phyloP scores from a whole-genome alignment of 179 eudicot genomes.

The Spergularia azorica region DNA sequence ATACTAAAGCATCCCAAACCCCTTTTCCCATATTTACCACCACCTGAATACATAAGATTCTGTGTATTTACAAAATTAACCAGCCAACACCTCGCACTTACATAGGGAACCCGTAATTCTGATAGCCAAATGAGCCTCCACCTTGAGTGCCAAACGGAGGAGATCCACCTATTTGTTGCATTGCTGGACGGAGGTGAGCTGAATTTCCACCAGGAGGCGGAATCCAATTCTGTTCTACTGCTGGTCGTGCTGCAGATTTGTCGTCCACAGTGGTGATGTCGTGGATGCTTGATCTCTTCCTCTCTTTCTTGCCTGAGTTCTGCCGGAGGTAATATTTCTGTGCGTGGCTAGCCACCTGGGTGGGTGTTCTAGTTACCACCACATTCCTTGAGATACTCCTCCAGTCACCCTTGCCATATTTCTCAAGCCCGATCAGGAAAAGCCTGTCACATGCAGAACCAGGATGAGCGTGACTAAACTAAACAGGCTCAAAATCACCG shows the following conservation, averaged over 20 bases:
- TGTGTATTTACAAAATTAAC: conserved; percentile 31
- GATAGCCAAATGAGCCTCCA: conserved; percentile 48
- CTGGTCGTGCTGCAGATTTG: conserved; percentile 39
- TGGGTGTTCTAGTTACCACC: conserved; percentile 85
- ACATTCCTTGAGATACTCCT: conserved; percentile 87
- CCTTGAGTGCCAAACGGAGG: conserved; percentile 35
- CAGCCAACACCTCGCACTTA: conserved; percentile 23
- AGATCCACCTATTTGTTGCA: conserved; percentile 23
- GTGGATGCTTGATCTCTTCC: conserved; percentile 91
- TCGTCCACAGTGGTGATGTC: conserved; percentile 72
- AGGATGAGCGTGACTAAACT: not conserved
- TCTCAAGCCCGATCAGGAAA: conserved; percentile 69
- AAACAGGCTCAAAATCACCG: not conserved
- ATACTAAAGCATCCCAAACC: not conserved
- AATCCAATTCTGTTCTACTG: conserved; percentile 44
- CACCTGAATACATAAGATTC: conserved; percentile 17
- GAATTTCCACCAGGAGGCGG: conserved; percentile 31
- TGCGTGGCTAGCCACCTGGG: conserved; percentile 96
- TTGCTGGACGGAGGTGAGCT: conserved; percentile 24
- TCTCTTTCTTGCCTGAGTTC: conserved; percentile 68
- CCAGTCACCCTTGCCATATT: conserved; percentile 94
- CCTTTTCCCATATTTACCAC: conserved; percentile 27
- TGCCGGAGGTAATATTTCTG: conserved; percentile 86
- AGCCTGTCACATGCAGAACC: conserved; percentile 37
- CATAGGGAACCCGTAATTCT: conserved; percentile 46